A percentile compares a stretch with the other conserved stretches of the same genome.
Conservation (phyloP, 1,284 basidiomycete genomes). For the Fistulinella cinereoalba region DNA sequence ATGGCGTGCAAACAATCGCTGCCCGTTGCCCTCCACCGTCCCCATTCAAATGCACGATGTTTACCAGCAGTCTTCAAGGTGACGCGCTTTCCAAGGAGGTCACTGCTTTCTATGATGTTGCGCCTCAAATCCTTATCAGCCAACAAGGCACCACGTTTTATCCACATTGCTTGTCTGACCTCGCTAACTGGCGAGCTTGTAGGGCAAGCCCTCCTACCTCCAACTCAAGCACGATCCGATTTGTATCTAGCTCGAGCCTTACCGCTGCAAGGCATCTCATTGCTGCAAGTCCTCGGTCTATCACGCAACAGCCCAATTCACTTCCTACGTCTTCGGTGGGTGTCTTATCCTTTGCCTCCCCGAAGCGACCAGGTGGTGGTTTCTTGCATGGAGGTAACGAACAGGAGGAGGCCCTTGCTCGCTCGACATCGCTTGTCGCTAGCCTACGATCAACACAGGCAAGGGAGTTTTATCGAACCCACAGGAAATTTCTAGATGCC, state of each 20-base stretch:
- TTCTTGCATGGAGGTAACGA: slow-evolving; percentile 47
- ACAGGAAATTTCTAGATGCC: slow-evolving; percentile 33
- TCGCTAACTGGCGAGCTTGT: slow-evolving; percentile 36
- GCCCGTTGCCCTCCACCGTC: slow-evolving; percentile 16
- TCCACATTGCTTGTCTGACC: slow-evolving; percentile 36
- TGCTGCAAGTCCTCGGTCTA: slow-evolving; percentile 14
- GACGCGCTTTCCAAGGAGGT: not conserved
- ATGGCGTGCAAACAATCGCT: slow-evolving; percentile 38
- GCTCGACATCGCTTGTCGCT: slow-evolving; percentile 45
- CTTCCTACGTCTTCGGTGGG: slow-evolving; percentile 37
- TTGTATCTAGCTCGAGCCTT: slow-evolving; percentile 34
- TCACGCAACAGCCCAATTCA: slow-evolving; percentile 16
- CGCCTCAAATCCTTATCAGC: slow-evolving; percentile 37
- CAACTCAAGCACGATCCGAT: slow-evolving; percentile 18
- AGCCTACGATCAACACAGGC: slow-evolving; percentile 40
- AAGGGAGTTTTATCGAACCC: slow-evolving; percentile 43
- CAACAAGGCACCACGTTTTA: slow-evolving; percentile 42
- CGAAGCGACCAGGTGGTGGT: slow-evolving; percentile 46
- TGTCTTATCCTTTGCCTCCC: slow-evolving; percentile 46
- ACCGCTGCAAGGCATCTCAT: slow-evolving; percentile 32
- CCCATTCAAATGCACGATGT: slow-evolving; percentile 17
- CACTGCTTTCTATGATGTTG: slow-evolving; percentile 37
- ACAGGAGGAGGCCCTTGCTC: slow-evolving; percentile 45
- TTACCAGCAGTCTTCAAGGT: slow-evolving; percentile 5
- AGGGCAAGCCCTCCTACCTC: slow-evolving; percentile 4